These are phyloP conservation scores for Nepenthes alata DNA, from an alignment of 179 eudicot genomes.

Conservation along the genomic window DNA sequence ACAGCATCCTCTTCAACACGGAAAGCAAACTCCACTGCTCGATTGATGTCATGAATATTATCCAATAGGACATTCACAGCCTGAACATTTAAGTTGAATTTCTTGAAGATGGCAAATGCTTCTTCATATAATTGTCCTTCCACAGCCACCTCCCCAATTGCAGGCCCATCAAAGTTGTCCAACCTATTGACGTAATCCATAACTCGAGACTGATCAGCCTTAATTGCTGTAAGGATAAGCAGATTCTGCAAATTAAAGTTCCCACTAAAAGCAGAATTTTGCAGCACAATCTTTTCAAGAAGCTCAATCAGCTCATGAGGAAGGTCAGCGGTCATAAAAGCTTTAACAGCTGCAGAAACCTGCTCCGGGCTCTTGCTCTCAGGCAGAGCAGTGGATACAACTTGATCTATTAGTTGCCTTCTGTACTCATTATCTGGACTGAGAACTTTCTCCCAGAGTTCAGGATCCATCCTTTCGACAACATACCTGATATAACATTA, in stretches of 20 bases:
- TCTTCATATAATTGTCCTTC: constrained; percentile 39
- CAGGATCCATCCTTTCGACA: constrained; percentile 47
- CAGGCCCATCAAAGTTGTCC: constrained; percentile 50
- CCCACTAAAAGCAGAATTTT: constrained; percentile 48
- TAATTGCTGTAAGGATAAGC: constrained; percentile 40
- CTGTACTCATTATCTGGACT: constrained; percentile 35
- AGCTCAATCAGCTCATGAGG: constrained; percentile 52
- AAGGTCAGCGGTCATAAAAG: constrained; percentile 49
- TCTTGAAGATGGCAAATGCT: constrained; percentile 42
- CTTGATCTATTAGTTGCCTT: constrained; percentile 44
- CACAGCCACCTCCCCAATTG: constrained; percentile 44
- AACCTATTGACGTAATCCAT: constrained; percentile 45
- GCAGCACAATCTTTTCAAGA: constrained; percentile 44
- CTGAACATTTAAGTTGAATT: constrained; percentile 42
- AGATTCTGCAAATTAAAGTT: constrained; percentile 40
- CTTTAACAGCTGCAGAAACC: constrained; percentile 52
- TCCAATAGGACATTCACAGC: constrained; percentile 41
- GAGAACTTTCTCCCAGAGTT: constrained; percentile 42
- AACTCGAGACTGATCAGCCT: constrained; percentile 40
- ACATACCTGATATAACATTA: constrained; percentile 25
- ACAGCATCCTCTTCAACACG: constrained; percentile 50
- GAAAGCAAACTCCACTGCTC: constrained; percentile 45
- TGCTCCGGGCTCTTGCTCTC: constrained; percentile 54
- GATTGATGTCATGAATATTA: constrained; percentile 30
- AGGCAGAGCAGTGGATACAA: constrained; percentile 47